These are phyloP conservation scores for Wickerhamomyces rabaulensis DNA, from an alignment of 805 yeast species.

Conservation along the genomic window DNA sequence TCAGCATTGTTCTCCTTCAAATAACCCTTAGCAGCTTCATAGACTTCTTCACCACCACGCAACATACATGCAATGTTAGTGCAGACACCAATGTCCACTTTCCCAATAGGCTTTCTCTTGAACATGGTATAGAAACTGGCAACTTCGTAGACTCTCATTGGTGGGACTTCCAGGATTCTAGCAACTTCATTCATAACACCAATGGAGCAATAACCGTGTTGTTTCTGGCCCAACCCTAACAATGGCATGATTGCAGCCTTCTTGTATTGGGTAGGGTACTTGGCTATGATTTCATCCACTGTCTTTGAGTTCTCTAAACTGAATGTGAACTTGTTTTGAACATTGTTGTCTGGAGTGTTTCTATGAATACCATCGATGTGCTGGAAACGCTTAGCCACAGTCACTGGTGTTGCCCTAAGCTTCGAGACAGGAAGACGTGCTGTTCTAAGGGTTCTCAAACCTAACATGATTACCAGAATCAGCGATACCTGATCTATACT, in stretches of 20 bases:
- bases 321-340: constrained; percentile 67
- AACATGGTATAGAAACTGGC: constrained; percentile 92
- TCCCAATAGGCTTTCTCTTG: constrained; percentile 82
- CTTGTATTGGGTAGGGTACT: constrained; percentile 82
- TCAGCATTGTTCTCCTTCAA: constrained; percentile 69
- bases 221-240: constrained; percentile 83
- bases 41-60: constrained; percentile 76
- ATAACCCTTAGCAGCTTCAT: constrained; percentile 59
- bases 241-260: constrained; percentile 88
- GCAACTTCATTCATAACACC: constrained; percentile 90
- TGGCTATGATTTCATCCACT: constrained; percentile 69
- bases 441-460: not conserved
- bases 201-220: constrained; percentile 78
- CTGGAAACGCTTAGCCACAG: constrained; percentile 4
- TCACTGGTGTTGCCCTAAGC: not conserved
- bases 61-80: constrained; percentile 89
- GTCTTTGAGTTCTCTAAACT: constrained; percentile 54
- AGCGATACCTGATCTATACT: not conserved
- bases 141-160: constrained; percentile 90
- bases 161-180: constrained; percentile 78
- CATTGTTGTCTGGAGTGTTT: constrained; percentile 63
- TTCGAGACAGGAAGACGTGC: not conserved
- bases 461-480: not conserved
- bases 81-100: constrained; percentile 77
- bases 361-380: constrained; percentile 52